Base-by-base conservation (phyloP, 2,329 filamentous ascomycete genomes). In the Penicillium freii region DNA sequence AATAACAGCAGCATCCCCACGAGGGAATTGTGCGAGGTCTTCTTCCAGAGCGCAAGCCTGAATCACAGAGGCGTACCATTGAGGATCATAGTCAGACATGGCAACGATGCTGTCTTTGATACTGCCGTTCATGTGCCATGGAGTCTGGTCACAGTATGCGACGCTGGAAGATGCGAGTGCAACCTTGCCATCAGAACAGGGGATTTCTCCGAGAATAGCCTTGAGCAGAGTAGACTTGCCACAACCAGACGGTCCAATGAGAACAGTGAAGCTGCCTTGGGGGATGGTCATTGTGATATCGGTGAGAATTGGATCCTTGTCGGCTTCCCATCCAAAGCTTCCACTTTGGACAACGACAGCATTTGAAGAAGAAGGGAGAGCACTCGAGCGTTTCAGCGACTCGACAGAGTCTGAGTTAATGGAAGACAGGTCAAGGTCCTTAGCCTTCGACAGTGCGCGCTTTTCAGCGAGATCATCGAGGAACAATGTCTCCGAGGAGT, bases 161-260 rank as follows among this genome's bases (percentile, higher is more conserved):
- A 77, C 65, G 42, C 70, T 70, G 5, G 65, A 46, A 1, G 69
- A 67, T 0, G 67, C 59, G 23, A 75, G 45, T 13, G 70, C 63
- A n/a, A 77, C 66, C 6, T 61, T 67, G 19, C 77, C 78, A 21
- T 64, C 55, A 4, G 69, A 51, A 27, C 66, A 69, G 3, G 73
- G 70, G 0, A 76, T 69, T 57, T 81, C 79, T 25, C 78, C 77
- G 0, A 81, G 71, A 17, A 81, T 63, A 19, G 73, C 71, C 56
- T 78, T 78, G 5, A 80, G 70, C 5, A 84, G 64, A 4, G 80
- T 81, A 21, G 81, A 82, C 58, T 83, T 84, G 4, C 81, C 81
- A 57, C 77, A 81, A 5, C 79, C 81, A 25, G 81, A 78, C 17
- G 81, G 80, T 17, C 80, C 81, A 54, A 82, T 72, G 10, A 82